Evolutionary conservation across 495 filamentous ascomycete species (phyloP), one percentile per base, ranked within the genome.

Genomic region (Penicillium subrubescens): DNA sequence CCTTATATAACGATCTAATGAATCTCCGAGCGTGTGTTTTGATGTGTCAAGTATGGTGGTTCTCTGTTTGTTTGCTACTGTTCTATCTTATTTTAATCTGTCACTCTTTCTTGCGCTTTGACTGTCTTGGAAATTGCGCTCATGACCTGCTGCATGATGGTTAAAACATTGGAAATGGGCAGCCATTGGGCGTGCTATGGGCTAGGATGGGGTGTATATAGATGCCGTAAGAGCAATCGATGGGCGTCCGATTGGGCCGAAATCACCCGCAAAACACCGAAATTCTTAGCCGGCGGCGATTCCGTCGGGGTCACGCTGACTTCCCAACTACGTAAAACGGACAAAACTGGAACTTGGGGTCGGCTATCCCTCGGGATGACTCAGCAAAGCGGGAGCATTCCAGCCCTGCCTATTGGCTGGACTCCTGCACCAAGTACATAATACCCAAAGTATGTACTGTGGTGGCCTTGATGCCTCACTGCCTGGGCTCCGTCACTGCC

Each of bases 341-440:
- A 5, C 15, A 4, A 11, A 11, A 25, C 54, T 53, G 52, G 33
- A 23, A 23, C 8, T 27, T 11, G n/a, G 15, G 56, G 57, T 67
- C 71, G 71, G 68, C 64, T 68, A 57, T 67, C 48, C 19, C 11
- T 65, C 66, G 66, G 66, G 69, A 53, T 73, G 71, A 73, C 62
- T 73, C 64, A 73, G 71, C 71, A 55, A 59, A 67, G 69, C 68
- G 65, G 71, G 68, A 62, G 59, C 62, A 62, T 55, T 59, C 64
- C 67, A 55, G 61, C 63, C 60, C 63, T 59, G 41, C 60, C 48
- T n/a, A 52, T 52, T 52, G 48, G 48, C 25, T 17, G 23, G 48
- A n/a, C 15, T 43, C 17, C 25, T 27, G 25, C 25, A 27, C 25
- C 25, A 1, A 27, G 25, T 1, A 27, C 25, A 1, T 2, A 1